These are phyloP conservation scores for Priceomyces haplophilus DNA, from an alignment of 805 yeast species.

Conservation along the genomic window DNA sequence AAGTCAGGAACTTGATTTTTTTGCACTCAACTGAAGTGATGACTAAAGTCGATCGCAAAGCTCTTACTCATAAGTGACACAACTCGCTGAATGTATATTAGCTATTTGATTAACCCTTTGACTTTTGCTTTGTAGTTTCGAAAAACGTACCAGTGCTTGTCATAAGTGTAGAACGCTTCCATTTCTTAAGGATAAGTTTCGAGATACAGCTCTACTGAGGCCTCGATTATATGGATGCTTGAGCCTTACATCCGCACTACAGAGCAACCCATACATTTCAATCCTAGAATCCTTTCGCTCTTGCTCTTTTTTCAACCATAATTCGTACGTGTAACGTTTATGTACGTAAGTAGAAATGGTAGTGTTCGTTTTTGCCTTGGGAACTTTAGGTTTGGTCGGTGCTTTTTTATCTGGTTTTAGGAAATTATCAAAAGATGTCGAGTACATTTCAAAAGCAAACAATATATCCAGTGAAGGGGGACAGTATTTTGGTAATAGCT, in stretches of 20 bases:
- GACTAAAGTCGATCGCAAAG: too few relatives aligned
- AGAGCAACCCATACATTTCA: not conserved
- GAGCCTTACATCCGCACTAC: not conserved
- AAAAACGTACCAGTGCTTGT: too few relatives aligned
- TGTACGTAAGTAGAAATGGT: conserved; percentile 24
- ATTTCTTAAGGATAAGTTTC: not conserved
- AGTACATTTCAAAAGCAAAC: conserved; percentile 1
- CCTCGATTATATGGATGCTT: not conserved
- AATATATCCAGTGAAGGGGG: conserved; percentile 13
- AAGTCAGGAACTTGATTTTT: too few relatives aligned
- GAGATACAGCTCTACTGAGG: not conserved
- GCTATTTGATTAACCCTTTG: too few relatives aligned
- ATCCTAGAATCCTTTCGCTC: not conserved
- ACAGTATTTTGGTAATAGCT: conserved; percentile 10
- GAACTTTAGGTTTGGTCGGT: conserved; percentile 16
- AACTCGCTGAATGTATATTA: too few relatives aligned
- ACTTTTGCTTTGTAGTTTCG: too few relatives aligned
- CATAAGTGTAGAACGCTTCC: not conserved
- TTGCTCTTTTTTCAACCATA: not conserved
- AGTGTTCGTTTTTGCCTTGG: conserved; percentile 23
- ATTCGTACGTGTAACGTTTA: conserved; percentile 17
- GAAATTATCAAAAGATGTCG: not conserved
- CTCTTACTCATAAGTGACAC: too few relatives aligned
- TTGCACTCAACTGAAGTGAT: too few relatives aligned
- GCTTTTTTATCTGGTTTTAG: not conserved